Base-by-base conservation (phyloP, 176 grass and related monocot species). In the Oryza rufipogon region DNA sequence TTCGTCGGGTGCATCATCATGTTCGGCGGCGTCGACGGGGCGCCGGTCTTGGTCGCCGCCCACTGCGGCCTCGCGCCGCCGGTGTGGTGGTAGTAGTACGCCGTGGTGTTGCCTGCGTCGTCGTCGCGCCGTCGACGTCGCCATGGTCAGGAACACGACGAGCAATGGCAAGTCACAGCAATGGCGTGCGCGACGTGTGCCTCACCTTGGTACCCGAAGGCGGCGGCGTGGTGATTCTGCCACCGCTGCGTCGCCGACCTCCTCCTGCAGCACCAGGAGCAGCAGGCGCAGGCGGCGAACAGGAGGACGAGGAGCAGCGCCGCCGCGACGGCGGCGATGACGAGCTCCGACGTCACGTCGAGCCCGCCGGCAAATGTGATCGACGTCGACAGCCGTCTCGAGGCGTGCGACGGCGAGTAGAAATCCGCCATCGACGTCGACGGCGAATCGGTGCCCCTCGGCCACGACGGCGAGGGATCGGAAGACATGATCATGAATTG, bases 191-290 rank as follows among this genome's bases (percentile, higher is more conserved):
- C 38, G 56, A 23, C 39, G 39, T 8, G 4, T 28, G 19, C 11
- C 66, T 63, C 15, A 86, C 88, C 88, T 70, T 80, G 83, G 89
- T 70, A 91, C 3, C 70, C 84, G 30, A 81, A 89, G 58, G 87
- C 30, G 44, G 79, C 70, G 20, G 81, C 54, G 26, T 77, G 90
- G 5, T 63, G 79, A 20, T 56, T 56, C 17, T 56, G 52, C 52
- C 52, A 61, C 41, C 75, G 72, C 30, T 66, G 84, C 3, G 39
- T 65, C 51, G 44, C 0, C 52, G 19, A 39, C 52, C 11, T 63
- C 84, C 20, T 89, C 76, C 45, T 81, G 20, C 54, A 76, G 15
- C 66, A 22, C 12, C 74, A n/a, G 11, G 54, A 49, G 68, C 84
- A 92, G 11, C 85, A 91, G 38, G 49, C 64, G 26, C 79, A 89